phyloP scores from a whole-genome alignment of 1,284 basidiomycete genomes.

The Pyrrhoderma noxium region DNA sequence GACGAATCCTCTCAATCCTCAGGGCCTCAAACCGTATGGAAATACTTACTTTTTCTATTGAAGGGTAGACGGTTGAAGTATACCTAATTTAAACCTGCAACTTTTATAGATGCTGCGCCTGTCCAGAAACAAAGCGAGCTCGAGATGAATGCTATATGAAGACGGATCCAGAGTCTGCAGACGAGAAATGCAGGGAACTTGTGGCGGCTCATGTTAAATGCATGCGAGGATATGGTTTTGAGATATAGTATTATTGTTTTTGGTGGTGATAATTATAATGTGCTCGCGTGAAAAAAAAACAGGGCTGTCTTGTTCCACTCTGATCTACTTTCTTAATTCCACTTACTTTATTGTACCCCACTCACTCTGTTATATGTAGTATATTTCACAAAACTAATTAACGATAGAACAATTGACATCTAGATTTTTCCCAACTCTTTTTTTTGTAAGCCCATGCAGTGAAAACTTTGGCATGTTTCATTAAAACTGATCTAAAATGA shows the following conservation, averaged over 20 bases:
- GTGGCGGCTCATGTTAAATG: constrained; percentile 80
- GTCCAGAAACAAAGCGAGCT: constrained; percentile 85
- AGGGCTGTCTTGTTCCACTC: too few relatives aligned
- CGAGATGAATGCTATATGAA: constrained; percentile 93
- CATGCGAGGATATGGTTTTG: constrained; percentile 87
- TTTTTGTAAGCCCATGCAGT: too few relatives aligned
- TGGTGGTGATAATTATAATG: too few relatives aligned
- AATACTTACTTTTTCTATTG: not conserved
- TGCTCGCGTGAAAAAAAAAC: too few relatives aligned
- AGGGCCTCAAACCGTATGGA: constrained; percentile 86
- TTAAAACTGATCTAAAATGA: too few relatives aligned
- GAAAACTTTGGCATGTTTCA: too few relatives aligned
- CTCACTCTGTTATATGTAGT: too few relatives aligned
- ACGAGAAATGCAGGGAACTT: constrained; percentile 74
- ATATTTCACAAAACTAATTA: too few relatives aligned
- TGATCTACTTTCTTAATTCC: too few relatives aligned
- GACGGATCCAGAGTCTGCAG: constrained; percentile 59
- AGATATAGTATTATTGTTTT: constrained; percentile 42
- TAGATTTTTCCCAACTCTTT: too few relatives aligned
- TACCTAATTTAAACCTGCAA: not conserved
- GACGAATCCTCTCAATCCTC: constrained; percentile 76
- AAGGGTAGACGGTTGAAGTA: not conserved
- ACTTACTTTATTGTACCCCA: too few relatives aligned
- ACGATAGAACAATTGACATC: too few relatives aligned
- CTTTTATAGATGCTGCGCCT: constrained; percentile 81